phyloP scores from a whole-genome alignment of 495 filamentous ascomycete species.

The Podospora tetraspora region DNA sequence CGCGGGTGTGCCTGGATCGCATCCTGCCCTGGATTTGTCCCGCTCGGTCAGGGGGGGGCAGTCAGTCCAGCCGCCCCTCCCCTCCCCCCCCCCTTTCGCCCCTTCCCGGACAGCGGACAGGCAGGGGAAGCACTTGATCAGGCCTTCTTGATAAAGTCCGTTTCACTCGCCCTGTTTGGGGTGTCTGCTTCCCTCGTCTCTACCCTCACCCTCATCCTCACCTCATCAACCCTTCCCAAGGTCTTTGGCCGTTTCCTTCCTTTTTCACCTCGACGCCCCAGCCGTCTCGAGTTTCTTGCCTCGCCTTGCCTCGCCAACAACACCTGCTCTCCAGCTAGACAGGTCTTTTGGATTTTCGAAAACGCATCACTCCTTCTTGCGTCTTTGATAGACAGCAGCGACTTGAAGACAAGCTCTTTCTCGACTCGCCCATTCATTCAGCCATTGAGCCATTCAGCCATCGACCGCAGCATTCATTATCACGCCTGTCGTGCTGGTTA shows the following conservation, averaged over 20 bases:
- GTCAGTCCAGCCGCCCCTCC: slow-evolving; percentile 4
- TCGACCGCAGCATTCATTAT: slow-evolving; percentile 24
- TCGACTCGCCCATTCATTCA: slow-evolving; percentile 6
- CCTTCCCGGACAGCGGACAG: background rate
- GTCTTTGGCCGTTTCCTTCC: slow-evolving; percentile 25
- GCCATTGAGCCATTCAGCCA: no score
- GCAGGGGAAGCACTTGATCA: background rate
- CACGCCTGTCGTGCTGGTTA: slow-evolving; percentile 27
- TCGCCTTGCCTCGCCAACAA: slow-evolving; percentile 25
- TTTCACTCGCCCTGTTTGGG: slow-evolving; percentile 13
- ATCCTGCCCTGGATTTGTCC: background rate
- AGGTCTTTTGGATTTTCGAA: slow-evolving; percentile 18
- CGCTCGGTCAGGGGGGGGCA: slow-evolving; percentile 1
- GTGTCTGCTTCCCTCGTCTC: slow-evolving; percentile 14
- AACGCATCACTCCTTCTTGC: slow-evolving; percentile 33
- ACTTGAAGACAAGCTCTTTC: slow-evolving; percentile 3
- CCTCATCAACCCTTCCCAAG: slow-evolving; percentile 16
- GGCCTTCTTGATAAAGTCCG: slow-evolving; percentile 11
- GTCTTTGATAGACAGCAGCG: slow-evolving; percentile 38
- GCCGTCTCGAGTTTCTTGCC: slow-evolving; percentile 4
- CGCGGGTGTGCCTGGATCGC: slow-evolving; percentile 14
- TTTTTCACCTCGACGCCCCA: slow-evolving; percentile 13
- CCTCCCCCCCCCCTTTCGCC: background rate
- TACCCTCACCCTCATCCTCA: slow-evolving; percentile 11
- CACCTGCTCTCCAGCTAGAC: slow-evolving; percentile 13